phyloP scores from a whole-genome alignment of 1,139 yeast species.

The Petasospora fabianii region DNA sequence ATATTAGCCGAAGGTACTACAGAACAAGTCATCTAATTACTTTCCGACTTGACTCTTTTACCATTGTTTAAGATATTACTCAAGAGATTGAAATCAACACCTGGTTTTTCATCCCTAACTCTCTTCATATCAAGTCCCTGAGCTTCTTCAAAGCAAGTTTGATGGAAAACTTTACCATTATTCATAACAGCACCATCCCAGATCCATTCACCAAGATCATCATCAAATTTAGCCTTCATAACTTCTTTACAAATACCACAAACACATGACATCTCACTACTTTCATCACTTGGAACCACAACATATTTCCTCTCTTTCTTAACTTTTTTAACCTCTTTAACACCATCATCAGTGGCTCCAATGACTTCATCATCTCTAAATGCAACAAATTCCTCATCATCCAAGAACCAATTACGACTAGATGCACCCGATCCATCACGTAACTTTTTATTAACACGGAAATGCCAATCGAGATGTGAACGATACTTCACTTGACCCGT shows the following conservation, averaged over 20 bases:
- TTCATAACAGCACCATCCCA: slow-evolving; percentile 78
- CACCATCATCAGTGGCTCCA: slow-evolving; percentile 26
- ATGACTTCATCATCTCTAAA: slow-evolving; percentile 64
- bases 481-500: slow-evolving; percentile 55
- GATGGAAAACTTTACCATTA: slow-evolving; percentile 76
- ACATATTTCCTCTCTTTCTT: slow-evolving; percentile 41
- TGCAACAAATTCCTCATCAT: slow-evolving; percentile 68
- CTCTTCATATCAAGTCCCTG: slow-evolving; percentile 22
- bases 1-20: too few species aligned
- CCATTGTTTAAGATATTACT: neutral
- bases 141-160: slow-evolving; percentile 76
- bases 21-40: too few species aligned
- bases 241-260: slow-evolving; percentile 90
- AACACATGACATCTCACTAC: slow-evolving; percentile 60
- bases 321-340: slow-evolving; percentile 13
- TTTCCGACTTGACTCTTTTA: neutral
- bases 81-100: neutral
- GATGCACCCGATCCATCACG: slow-evolving; percentile 53
- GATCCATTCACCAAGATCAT: slow-evolving; percentile 92
- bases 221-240: slow-evolving; percentile 77
- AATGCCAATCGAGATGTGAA: slow-evolving; percentile 93
- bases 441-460: slow-evolving; percentile 79
- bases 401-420: slow-evolving; percentile 80
- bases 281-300: slow-evolving; percentile 58
- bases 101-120: slow-evolving; percentile 15